Evolutionary conservation across 768 basidiomycete species (phyloP).

Genomic region (Thelephora aurantiotincta): DNA sequence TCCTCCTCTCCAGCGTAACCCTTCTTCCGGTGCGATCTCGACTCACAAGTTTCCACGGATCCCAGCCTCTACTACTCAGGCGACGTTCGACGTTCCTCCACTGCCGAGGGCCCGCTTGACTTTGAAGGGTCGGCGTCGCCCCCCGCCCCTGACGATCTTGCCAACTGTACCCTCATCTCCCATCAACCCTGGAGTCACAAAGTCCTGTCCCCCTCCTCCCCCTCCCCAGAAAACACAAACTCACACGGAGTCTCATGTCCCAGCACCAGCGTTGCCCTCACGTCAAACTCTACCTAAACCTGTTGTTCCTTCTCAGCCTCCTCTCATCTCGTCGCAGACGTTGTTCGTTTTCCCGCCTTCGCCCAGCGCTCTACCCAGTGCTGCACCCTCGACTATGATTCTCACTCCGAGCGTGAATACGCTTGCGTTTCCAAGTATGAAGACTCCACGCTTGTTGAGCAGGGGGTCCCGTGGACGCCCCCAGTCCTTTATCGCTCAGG

Average conservation of each 20-base stretch:
- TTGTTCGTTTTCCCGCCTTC: constrained; percentile 82
- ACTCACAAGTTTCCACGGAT: constrained; percentile 45
- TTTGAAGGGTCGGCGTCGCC: constrained; percentile 42
- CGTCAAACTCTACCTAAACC: constrained; percentile 20
- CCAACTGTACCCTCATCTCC: constrained; percentile 69
- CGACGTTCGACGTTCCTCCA: constrained; percentile 31
- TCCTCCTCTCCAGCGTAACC: constrained; percentile 7
- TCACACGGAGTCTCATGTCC: constrained; percentile 42
- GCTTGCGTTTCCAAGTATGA: constrained; percentile 40
- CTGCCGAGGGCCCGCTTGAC: constrained; percentile 9
- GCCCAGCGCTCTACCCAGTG: constrained; percentile 33
- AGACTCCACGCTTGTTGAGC: constrained; percentile 48
- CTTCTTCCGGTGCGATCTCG: constrained; percentile 20
- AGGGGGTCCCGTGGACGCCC: constrained; percentile 53
- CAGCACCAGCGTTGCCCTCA: constrained; percentile 41
- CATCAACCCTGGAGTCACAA: constrained; percentile 32
- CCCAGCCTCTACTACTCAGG: constrained; percentile 36
- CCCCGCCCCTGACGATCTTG: constrained; percentile 44
- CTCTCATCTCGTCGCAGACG: constrained; percentile 57
- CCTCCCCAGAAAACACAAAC: constrained; percentile 25
- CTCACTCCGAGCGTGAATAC: constrained; percentile 42
- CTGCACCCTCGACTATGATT: constrained; percentile 71
- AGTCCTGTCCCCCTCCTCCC: constrained; percentile 21
- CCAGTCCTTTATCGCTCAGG: constrained; percentile 59
- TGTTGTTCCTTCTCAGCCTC: constrained; percentile 7